A percentile compares a stretch with the other conserved stretches of the same genome.
phyloP scores from a whole-genome alignment of 2,329 filamentous ascomycete genomes.

The Hypoxylon sp. region DNA sequence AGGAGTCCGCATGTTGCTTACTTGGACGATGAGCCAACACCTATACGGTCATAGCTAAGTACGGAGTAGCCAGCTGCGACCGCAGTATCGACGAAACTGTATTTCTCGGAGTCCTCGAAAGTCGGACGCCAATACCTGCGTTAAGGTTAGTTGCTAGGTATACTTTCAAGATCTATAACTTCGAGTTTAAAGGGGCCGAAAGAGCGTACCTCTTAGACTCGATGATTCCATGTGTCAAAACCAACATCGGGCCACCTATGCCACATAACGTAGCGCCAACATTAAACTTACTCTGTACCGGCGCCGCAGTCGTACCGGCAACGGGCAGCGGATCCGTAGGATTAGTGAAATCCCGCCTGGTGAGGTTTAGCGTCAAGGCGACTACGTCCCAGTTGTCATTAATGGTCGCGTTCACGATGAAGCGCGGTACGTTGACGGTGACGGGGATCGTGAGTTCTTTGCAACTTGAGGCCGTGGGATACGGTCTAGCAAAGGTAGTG shows the following conservation, averaged over 20 bases:
- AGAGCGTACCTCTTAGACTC: constrained; percentile 52
- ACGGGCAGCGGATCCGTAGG: constrained; percentile 49
- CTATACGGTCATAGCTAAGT: constrained; percentile 55
- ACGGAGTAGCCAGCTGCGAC: constrained; percentile 52
- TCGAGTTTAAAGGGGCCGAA: background rate
- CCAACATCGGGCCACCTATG: constrained; percentile 46
- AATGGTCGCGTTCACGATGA: constrained; percentile 47
- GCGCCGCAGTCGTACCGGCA: constrained; percentile 39
- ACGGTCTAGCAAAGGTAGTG: constrained; percentile 23
- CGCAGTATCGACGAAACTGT: constrained; percentile 51
- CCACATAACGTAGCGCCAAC: constrained; percentile 53
- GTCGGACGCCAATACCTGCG: constrained; percentile 52
- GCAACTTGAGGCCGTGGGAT: constrained; percentile 37
- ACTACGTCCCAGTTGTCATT: constrained; percentile 53
- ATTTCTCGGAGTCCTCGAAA: constrained; percentile 42
- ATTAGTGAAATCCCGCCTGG: constrained; percentile 47
- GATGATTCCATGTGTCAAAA: constrained; percentile 53
- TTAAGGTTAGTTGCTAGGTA: background rate
- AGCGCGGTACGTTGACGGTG: constrained; percentile 50
- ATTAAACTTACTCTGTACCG: constrained; percentile 48
- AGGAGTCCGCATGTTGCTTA: constrained; percentile 19
- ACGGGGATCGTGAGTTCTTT: constrained; percentile 51
- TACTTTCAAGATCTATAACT: background rate
- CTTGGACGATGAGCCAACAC: constrained; percentile 54
- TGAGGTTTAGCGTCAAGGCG: constrained; percentile 51